Evolutionary conservation across 768 basidiomycete genomes (phyloP).

Genomic region (Rhizopogon rudus): DNA sequence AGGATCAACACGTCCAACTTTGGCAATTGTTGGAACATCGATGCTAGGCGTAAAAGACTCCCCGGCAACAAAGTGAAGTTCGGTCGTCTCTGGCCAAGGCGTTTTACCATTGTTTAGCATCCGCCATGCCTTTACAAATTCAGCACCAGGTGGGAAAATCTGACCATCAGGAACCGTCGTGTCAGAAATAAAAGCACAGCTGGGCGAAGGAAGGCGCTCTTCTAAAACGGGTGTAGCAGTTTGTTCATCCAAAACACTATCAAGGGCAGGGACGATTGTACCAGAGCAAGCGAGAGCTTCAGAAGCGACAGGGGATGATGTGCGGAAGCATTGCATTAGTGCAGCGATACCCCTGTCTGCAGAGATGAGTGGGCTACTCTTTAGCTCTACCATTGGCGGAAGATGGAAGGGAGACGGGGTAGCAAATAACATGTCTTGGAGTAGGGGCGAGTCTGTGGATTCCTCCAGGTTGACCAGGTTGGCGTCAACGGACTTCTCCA

Average conservation of each 20-base stretch:
- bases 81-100: conserved; percentile 67
- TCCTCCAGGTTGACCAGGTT: background rate
- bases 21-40: conserved; percentile 27
- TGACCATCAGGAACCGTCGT: conserved; percentile 74
- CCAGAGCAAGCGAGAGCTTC: background rate
- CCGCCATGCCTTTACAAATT: conserved; percentile 82
- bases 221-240: background rate
- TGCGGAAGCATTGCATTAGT: conserved; percentile 22
- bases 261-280: background rate
- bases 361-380: conserved; percentile 1
- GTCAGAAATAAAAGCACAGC: conserved; percentile 58
- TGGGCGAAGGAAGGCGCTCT: conserved; percentile 21
- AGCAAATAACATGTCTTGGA: conserved; percentile 23
- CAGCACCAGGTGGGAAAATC: conserved; percentile 74
- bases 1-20: conserved; percentile 51
- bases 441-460: conserved; percentile 22
- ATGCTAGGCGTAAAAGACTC: conserved; percentile 44
- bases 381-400: conserved; percentile 1
- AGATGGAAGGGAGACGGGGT: conserved; percentile 13
- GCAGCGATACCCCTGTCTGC: conserved; percentile 25
- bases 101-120: conserved; percentile 59
- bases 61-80: conserved; percentile 69
- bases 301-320: conserved; percentile 10
- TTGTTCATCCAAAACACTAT: background rate
- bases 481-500: background rate